Conservation (phyloP, 495 filamentous ascomycete genomes). For the Podospora australis region DNA sequence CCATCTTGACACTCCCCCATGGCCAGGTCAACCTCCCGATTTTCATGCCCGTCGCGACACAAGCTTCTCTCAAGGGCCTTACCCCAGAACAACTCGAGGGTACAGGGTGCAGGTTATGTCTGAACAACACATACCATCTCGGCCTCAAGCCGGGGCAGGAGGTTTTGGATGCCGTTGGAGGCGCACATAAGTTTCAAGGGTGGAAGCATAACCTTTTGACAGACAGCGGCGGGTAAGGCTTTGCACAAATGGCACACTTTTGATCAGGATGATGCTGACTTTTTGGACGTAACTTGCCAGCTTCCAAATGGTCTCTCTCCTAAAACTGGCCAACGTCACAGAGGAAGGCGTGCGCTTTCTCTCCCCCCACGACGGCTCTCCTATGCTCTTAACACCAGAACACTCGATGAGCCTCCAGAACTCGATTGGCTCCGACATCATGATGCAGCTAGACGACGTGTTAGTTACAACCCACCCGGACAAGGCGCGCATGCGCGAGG, state of each 20-base stretch:
- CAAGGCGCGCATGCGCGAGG: conserved; percentile 75
- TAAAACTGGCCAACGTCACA: conserved; percentile 89
- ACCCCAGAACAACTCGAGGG: conserved; percentile 86
- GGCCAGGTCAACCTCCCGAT: conserved; percentile 82
- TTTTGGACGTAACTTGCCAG: conserved; percentile 35
- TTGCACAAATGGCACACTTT: too few relatives aligned
- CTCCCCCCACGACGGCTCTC: conserved; percentile 85
- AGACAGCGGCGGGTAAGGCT: conserved; percentile 95
- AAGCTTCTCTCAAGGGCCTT: conserved; percentile 89
- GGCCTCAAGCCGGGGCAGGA: conserved; percentile 91
- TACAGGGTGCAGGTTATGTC: conserved; percentile 81
- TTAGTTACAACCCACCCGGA: conserved; percentile 93
- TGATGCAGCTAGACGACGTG: conserved; percentile 99
- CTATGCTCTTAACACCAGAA: conserved; percentile 97
- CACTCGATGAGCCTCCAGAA: conserved; percentile 96
- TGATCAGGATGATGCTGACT: background rate
- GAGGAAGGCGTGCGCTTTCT: conserved; percentile 95
- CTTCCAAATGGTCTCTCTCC: conserved; percentile 96
- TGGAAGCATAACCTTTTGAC: conserved; percentile 95
- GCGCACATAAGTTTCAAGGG: conserved; percentile 87
- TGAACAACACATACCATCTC: conserved; percentile 97
- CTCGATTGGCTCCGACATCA: conserved; percentile 95
- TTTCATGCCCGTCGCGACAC: conserved; percentile 99
- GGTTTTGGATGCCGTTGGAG: conserved; percentile 76
- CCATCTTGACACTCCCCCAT: conserved; percentile 82